Evolutionary conservation across 1,139 yeast genomes (phyloP).

Genomic region (Fermentozyma sake): DNA sequence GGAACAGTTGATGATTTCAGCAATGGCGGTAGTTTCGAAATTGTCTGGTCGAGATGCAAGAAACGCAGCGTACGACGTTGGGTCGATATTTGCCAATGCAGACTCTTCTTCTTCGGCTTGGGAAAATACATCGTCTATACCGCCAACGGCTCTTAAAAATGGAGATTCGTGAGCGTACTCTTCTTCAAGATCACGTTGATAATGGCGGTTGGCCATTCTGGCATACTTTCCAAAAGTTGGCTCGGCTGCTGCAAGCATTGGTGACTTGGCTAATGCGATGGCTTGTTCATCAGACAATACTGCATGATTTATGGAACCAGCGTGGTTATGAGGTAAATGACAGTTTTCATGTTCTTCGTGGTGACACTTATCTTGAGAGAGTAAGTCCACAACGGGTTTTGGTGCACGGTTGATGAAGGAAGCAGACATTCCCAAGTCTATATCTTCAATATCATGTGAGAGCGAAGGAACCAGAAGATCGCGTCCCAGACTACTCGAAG

Average conservation of each 20-base stretch:
- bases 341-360: slow-evolving; percentile 30
- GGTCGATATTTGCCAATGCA: slow-evolving; percentile 46
- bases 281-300: slow-evolving; percentile 48
- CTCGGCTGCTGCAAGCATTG: slow-evolving; percentile 51
- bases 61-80: slow-evolving; percentile 69
- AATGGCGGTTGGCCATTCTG: slow-evolving; percentile 35
- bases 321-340: slow-evolving; percentile 36
- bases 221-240: slow-evolving; percentile 52
- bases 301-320: slow-evolving; percentile 32
- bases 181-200: slow-evolving; percentile 10
- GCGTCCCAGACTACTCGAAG: too few species aligned
- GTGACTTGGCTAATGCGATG: slow-evolving; percentile 50
- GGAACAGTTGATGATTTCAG: slow-evolving; percentile 62
- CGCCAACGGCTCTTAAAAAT: slow-evolving; percentile 13
- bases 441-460: slow-evolving; percentile 25
- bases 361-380: slow-evolving; percentile 17
- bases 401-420: slow-evolving; percentile 43
- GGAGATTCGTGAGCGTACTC: slow-evolving; percentile 12
- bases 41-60: slow-evolving; percentile 83
- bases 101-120: slow-evolving; percentile 28
- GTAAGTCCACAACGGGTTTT: slow-evolving; percentile 29
- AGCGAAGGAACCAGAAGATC: too few species aligned
- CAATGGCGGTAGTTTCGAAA: slow-evolving; percentile 81
- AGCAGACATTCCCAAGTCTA: slow-evolving; percentile 44
- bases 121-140: too few species aligned